phyloP scores from a whole-genome alignment of 2,329 filamentous ascomycete species.

The Hymenoscyphus linearis region DNA sequence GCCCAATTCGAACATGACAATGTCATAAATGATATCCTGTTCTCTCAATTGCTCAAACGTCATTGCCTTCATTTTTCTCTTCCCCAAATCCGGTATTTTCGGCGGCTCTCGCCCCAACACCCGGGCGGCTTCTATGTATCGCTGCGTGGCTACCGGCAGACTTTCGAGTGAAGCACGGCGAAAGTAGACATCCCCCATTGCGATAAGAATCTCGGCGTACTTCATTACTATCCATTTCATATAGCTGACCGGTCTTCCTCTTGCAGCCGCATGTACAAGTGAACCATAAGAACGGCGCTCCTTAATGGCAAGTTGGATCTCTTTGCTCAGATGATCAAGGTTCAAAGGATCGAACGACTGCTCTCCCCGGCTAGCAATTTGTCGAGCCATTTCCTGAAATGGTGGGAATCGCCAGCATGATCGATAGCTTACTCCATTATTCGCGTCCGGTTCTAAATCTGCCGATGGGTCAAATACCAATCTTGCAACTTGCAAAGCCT shows the following conservation, averaged over 20 bases:
- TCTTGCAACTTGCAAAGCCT: conserved; percentile 19
- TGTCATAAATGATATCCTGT: conserved; percentile 25
- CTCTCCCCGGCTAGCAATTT: background rate
- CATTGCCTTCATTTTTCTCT: conserved; percentile 16
- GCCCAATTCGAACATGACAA: conserved; percentile 18
- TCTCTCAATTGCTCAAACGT: conserved; percentile 11
- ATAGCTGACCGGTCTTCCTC: conserved; percentile 26
- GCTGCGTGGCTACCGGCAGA: conserved; percentile 31
- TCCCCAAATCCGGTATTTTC: conserved; percentile 11
- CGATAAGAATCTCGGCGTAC: conserved; percentile 32
- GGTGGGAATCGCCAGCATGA: conserved; percentile 15
- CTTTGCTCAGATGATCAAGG: background rate
- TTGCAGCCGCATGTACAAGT: conserved; percentile 23
- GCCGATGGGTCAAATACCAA: conserved; percentile 26
- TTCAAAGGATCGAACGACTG: background rate
- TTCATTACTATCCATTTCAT: conserved; percentile 33
- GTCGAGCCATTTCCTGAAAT: conserved; percentile 6
- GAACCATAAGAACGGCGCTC: conserved; percentile 27
- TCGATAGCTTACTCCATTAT: background rate
- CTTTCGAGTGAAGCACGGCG: conserved; percentile 25
- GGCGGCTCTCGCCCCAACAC: conserved; percentile 20
- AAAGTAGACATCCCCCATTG: conserved; percentile 30
- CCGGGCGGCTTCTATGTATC: conserved; percentile 28
- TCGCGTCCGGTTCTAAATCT: background rate
- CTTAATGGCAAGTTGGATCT: conserved; percentile 2